Conservation (phyloP, 1,284 basidiomycete genomes). For the Somion occarium region DNA sequence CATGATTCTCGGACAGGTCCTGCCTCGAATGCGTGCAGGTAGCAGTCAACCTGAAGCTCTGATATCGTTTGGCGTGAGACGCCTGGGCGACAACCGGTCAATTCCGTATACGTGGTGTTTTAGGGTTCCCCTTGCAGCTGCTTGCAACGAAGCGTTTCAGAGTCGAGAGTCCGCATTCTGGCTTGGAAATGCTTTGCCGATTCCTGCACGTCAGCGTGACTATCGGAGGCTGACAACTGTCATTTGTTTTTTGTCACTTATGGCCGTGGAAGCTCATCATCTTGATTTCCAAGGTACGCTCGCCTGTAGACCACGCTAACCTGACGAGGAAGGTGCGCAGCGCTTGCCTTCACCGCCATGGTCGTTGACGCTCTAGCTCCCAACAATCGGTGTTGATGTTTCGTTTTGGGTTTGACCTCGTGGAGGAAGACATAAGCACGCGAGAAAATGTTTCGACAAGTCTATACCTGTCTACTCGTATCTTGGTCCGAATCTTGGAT, state of each 20-base stretch:
- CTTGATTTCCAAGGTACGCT: neutral
- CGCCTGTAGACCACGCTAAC: neutral
- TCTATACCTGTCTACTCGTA: conserved; percentile 1
- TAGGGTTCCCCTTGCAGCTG: neutral
- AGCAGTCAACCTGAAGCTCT: neutral
- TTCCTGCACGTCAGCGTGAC: neutral
- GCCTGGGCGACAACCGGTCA: neutral
- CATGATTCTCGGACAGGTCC: neutral
- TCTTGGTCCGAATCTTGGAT: conserved; percentile 3
- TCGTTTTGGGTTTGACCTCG: conserved; percentile 7
- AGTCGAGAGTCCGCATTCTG: neutral
- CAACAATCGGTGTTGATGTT: conserved; percentile 10
- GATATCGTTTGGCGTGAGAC: neutral
- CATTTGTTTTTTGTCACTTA: neutral
- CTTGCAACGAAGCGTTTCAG: neutral
- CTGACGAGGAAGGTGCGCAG: neutral
- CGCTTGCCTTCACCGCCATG: conserved; percentile 5
- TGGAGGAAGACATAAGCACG: conserved; percentile 6
- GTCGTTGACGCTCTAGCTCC: conserved; percentile 5
- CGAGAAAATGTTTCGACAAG: conserved; percentile 4
- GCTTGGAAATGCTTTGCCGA: neutral
- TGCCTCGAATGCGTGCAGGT: neutral
- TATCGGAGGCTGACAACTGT: neutral
- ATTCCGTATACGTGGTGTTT: neutral
- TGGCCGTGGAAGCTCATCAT: neutral